A percentile compares a stretch with the other conserved stretches of the same genome.
These are phyloP conservation scores for Alternaria novae-zelandiae DNA, from an alignment of 2,329 filamentous ascomycete species.

Conservation along the genomic window DNA sequence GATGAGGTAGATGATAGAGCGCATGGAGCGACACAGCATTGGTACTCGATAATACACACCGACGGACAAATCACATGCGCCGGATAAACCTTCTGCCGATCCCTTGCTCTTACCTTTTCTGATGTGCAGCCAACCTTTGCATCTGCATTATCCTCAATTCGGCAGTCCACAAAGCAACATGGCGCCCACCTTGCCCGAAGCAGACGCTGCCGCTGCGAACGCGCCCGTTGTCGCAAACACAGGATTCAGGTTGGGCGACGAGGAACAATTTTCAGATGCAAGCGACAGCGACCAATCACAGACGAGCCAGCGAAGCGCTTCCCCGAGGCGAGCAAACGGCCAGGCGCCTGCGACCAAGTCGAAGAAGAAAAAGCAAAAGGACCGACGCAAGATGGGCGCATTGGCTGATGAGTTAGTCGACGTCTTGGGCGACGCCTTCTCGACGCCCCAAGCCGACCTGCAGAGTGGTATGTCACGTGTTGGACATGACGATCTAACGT, in stretches of 20 bases:
- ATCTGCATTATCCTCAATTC: slow-evolving; percentile 3
- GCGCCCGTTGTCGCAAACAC: not conserved
- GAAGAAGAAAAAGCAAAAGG: slow-evolving; percentile 21
- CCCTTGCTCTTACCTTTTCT: slow-evolving; percentile 16
- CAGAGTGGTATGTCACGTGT: slow-evolving; percentile 18
- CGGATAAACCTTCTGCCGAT: slow-evolving; percentile 26
- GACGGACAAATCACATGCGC: slow-evolving; percentile 30
- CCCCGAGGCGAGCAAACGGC: slow-evolving; percentile 16
- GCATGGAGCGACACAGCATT: slow-evolving; percentile 20
- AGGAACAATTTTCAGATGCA: slow-evolving; percentile 18
- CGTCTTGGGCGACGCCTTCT: slow-evolving; percentile 25
- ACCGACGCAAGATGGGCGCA: slow-evolving; percentile 28
- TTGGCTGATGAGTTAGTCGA: slow-evolving; percentile 26
- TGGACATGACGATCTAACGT: not conserved
- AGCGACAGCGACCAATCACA: slow-evolving; percentile 36
- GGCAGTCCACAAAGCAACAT: slow-evolving; percentile 10
- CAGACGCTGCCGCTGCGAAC: not conserved
- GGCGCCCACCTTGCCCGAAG: slow-evolving; percentile 9
- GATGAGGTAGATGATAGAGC: slow-evolving; percentile 31
- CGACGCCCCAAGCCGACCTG: slow-evolving; percentile 3
- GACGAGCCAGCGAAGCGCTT: slow-evolving; percentile 25
- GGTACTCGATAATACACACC: slow-evolving; percentile 21
- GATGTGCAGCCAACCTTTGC: slow-evolving; percentile 8
- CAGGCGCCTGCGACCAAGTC: slow-evolving; percentile 16
- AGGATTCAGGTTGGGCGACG: slow-evolving; percentile 21